A percentile compares a stretch with the other conserved stretches of the same genome.
These are phyloP conservation scores for Mucor velutinosus DNA, from an alignment of 371 early-diverging fungal genomes.

Conservation along the genomic window DNA sequence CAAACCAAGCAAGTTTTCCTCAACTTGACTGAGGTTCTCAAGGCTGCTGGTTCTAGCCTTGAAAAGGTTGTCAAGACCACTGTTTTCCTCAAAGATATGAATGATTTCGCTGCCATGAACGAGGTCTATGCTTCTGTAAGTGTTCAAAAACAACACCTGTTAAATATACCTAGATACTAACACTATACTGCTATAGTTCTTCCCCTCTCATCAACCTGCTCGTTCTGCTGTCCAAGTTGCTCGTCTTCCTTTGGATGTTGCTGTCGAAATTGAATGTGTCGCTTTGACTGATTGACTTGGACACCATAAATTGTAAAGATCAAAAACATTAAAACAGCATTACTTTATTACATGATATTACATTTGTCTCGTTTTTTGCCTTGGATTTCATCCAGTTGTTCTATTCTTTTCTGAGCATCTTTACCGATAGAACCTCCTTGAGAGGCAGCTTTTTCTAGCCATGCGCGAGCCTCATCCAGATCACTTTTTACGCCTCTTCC, in stretches of 20 bases:
- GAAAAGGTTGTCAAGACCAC: constrained; percentile 83
- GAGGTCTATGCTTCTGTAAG: constrained; percentile 66
- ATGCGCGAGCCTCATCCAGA: constrained; percentile 32
- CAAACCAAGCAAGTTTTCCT: constrained; percentile 68
- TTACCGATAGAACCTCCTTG: constrained; percentile 47
- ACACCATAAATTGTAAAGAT: neutral
- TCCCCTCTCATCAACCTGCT: constrained; percentile 71
- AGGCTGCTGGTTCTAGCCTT: constrained; percentile 70
- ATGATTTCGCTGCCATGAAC: constrained; percentile 83
- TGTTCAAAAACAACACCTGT: neutral
- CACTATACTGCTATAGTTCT: constrained; percentile 29
- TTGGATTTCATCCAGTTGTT: constrained; percentile 24
- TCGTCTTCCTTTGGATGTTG: constrained; percentile 73
- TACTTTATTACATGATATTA: constrained; percentile 40
- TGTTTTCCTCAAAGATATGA: constrained; percentile 80
- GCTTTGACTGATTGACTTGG: constrained; percentile 38
- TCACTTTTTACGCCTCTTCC: constrained; percentile 47
- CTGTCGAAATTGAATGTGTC: constrained; percentile 83
- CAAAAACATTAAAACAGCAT: neutral
- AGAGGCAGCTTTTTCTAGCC: constrained; percentile 34
- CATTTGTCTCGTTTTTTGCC: constrained; percentile 31
- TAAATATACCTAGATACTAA: neutral
- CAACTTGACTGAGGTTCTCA: constrained; percentile 73
- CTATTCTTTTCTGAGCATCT: constrained; percentile 44
- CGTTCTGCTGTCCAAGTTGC: constrained; percentile 84